These are phyloP conservation scores for Gossypium lobatum DNA, from an alignment of 441 rosid species.

Conservation along the genomic window DNA sequence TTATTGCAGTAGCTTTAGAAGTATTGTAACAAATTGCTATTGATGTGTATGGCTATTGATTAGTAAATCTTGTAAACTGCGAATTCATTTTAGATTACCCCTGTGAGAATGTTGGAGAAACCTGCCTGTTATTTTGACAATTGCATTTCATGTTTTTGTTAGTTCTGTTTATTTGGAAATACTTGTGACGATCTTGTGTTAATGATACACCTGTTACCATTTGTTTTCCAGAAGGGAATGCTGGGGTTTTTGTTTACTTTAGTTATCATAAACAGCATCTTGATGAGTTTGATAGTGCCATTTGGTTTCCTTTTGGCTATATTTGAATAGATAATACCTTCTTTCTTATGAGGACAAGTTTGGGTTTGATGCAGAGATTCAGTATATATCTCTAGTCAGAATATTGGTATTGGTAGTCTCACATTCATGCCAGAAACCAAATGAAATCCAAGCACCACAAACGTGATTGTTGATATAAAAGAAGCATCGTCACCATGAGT, in stretches of 20 bases:
- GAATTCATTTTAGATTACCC: slow-evolving; percentile 44
- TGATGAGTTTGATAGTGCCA: slow-evolving; percentile 70
- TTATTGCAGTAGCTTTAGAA: background rate
- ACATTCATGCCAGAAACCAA: slow-evolving; percentile 26
- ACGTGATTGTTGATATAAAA: slow-evolving; percentile 33
- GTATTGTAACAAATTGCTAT: background rate
- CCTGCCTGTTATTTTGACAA: slow-evolving; percentile 52
- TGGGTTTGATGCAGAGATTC: slow-evolving; percentile 21
- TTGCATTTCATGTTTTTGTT: background rate
- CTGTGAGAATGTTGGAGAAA: slow-evolving; percentile 37
- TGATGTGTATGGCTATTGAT: background rate
- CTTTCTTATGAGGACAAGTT: background rate
- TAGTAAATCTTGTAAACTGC: slow-evolving; percentile 6
- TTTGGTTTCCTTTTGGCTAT: slow-evolving; percentile 68
- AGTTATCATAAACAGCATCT: slow-evolving; percentile 30
- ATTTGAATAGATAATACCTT: slow-evolving; percentile 50
- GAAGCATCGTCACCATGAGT: slow-evolving; percentile 5
- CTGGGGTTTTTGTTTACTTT: slow-evolving; percentile 44
- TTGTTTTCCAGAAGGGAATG: slow-evolving; percentile 53
- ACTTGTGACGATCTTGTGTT: background rate
- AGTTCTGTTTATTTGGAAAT: background rate
- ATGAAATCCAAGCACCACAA: slow-evolving; percentile 35
- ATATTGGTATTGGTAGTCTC: slow-evolving; percentile 15
- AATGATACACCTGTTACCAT: background rate
- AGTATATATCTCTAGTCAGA: slow-evolving; percentile 16